Evolutionary conservation across 805 yeast species (phyloP).

Genomic region (Myxozyma nipponensis): DNA sequence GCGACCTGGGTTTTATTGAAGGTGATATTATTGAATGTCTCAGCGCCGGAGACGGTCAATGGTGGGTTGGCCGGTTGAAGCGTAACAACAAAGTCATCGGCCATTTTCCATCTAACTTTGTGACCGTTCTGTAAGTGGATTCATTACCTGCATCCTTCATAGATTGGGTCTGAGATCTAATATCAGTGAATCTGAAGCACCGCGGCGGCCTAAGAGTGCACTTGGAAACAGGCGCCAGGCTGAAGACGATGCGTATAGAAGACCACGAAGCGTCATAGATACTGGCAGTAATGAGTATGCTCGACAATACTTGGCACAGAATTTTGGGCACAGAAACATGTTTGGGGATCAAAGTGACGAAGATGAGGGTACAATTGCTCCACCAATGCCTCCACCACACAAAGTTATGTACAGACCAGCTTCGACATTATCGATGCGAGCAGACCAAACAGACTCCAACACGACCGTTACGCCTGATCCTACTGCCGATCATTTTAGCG

Average conservation of each 20-base stretch:
- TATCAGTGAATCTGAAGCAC: neutral
- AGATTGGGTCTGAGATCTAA: neutral
- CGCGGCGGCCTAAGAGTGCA: neutral
- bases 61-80: conserved; percentile 83
- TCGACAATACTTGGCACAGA: neutral
- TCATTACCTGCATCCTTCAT: too few species aligned
- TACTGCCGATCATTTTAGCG: too few species aligned
- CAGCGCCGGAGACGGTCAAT: conserved; percentile 75
- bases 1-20: conserved; percentile 86
- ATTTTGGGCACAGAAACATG: neutral
- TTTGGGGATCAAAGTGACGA: neutral
- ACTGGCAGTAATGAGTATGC: neutral
- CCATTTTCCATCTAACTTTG: conserved; percentile 83
- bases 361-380: conserved; percentile 20
- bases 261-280: neutral
- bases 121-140: conserved; percentile 45
- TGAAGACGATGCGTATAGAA: neutral
- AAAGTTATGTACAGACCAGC: conserved; percentile 23
- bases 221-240: neutral
- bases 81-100: conserved; percentile 76
- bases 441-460: neutral
- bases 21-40: conserved; percentile 87
- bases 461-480: too few species aligned
- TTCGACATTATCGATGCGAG: conserved; percentile 15
- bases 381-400: conserved; percentile 41